These are phyloP conservation scores for Pleurotus eryngii DNA, from an alignment of 768 basidiomycete genomes.

Conservation along the genomic window DNA sequence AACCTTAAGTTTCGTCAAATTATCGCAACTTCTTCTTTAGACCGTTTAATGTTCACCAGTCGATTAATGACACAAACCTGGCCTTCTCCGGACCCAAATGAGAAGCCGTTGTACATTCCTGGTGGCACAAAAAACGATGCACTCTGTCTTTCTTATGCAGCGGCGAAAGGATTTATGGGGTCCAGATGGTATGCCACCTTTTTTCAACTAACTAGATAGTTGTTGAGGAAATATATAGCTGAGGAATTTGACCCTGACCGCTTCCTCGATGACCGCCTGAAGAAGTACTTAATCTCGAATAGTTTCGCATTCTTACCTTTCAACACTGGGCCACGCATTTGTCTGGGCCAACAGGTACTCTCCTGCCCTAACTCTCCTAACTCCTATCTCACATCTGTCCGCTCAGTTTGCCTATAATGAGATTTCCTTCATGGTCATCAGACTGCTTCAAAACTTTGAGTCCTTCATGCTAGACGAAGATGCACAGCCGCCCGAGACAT, in stretches of 20 bases:
- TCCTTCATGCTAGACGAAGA: conserved; percentile 43
- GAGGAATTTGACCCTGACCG: conserved; percentile 70
- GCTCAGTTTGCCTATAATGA: conserved; percentile 26
- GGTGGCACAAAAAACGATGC: conserved; percentile 26
- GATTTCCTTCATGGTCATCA: conserved; percentile 60
- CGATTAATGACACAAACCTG: conserved; percentile 29
- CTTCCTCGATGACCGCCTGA: conserved; percentile 61
- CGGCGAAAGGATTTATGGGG: conserved; percentile 46
- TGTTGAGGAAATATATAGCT: conserved; percentile 29
- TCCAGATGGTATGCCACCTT: conserved; percentile 30
- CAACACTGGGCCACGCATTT: conserved; percentile 58
- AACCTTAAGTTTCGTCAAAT: neutral
- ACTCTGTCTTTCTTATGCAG: conserved; percentile 31
- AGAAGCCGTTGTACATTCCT: conserved; percentile 36
- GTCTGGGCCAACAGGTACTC: conserved; percentile 55
- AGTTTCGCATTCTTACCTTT: conserved; percentile 72
- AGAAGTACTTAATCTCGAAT: conserved; percentile 59
- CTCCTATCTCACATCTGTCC: too few relatives aligned
- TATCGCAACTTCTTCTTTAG: conserved; percentile 13
- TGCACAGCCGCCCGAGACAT: conserved; percentile 41
- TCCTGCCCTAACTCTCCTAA: neutral
- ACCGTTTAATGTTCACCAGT: conserved; percentile 31
- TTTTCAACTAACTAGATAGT: neutral
- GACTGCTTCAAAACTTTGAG: conserved; percentile 56
- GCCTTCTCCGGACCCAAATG: conserved; percentile 23